phyloP scores from a whole-genome alignment of 1,139 yeast species.

The Pichia sp. region DNA sequence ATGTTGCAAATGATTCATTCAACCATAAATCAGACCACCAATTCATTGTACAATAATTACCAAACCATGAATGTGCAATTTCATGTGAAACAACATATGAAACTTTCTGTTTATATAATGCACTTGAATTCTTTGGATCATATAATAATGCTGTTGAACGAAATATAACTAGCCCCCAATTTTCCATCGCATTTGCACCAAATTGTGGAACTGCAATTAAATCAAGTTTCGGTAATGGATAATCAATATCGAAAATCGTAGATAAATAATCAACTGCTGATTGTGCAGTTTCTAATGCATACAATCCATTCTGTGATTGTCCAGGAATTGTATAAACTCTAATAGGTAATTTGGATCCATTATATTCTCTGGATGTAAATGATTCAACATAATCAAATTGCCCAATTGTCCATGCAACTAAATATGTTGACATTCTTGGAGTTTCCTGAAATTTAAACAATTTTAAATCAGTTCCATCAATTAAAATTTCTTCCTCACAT shows the following conservation, averaged over 20 bases:
- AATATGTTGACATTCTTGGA: slow-evolving; percentile 49
- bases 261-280: slow-evolving; percentile 47
- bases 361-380: slow-evolving; percentile 28
- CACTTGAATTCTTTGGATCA: slow-evolving; percentile 40
- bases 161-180: slow-evolving; percentile 51
- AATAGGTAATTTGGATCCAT: slow-evolving; percentile 40
- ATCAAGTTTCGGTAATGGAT: slow-evolving; percentile 55
- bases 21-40: slow-evolving; percentile 63
- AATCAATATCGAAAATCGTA: slow-evolving; percentile 45
- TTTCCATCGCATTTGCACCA: slow-evolving; percentile 59
- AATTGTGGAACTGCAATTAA: slow-evolving; percentile 52
- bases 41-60: slow-evolving; percentile 55
- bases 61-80: slow-evolving; percentile 62
- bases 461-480: slow-evolving; percentile 5
- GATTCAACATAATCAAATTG: slow-evolving; percentile 48
- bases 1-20: slow-evolving; percentile 58
- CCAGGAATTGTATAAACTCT: slow-evolving; percentile 51
- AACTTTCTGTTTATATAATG: slow-evolving; percentile 41
- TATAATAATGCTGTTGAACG: slow-evolving; percentile 47
- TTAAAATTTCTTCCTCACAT: slow-evolving; percentile 41
- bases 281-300: slow-evolving; percentile 45
- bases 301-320: slow-evolving; percentile 41
- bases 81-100: slow-evolving; percentile 57
- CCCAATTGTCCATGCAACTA: slow-evolving; percentile 54
- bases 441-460: slow-evolving; percentile 34